Conservation (phyloP, 805 yeast species). For the Lachancea sp. region DNA sequence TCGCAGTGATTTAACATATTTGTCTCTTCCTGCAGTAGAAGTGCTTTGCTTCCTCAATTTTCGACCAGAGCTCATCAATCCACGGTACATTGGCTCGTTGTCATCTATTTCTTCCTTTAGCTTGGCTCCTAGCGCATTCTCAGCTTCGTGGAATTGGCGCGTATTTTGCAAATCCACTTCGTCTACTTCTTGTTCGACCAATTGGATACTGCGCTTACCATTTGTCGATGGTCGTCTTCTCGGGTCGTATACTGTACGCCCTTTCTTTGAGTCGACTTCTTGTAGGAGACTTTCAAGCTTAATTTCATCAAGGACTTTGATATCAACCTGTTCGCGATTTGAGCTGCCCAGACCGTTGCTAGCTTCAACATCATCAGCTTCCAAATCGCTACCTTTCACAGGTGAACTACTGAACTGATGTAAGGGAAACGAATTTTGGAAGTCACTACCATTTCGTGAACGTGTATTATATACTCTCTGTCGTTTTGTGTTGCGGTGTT, state of each 20-base stretch:
- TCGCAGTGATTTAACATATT: background rate
- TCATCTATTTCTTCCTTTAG: background rate
- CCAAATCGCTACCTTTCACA: background rate
- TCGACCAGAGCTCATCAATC: background rate
- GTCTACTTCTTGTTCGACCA: conserved; percentile 4
- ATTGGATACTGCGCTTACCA: background rate
- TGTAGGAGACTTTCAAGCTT: background rate
- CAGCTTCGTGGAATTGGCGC: background rate
- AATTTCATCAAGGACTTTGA: background rate
- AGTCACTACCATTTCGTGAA: too few relatives aligned
- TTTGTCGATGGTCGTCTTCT: background rate
- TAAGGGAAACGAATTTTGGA: background rate
- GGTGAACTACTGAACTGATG: background rate
- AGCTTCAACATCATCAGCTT: background rate
- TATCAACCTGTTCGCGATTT: too few relatives aligned
- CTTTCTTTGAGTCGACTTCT: background rate
- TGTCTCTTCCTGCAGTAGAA: background rate
- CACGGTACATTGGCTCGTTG: background rate
- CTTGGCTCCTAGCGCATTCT: background rate
- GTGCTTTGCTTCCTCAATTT: background rate
- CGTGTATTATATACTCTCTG: too few relatives aligned
- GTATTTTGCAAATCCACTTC: background rate
- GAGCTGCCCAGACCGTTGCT: too few relatives aligned
- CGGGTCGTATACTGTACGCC: background rate
- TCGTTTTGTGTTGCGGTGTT: too few relatives aligned